phyloP scores from a whole-genome alignment of 768 basidiomycete species.

The Lentinula lateritia region DNA sequence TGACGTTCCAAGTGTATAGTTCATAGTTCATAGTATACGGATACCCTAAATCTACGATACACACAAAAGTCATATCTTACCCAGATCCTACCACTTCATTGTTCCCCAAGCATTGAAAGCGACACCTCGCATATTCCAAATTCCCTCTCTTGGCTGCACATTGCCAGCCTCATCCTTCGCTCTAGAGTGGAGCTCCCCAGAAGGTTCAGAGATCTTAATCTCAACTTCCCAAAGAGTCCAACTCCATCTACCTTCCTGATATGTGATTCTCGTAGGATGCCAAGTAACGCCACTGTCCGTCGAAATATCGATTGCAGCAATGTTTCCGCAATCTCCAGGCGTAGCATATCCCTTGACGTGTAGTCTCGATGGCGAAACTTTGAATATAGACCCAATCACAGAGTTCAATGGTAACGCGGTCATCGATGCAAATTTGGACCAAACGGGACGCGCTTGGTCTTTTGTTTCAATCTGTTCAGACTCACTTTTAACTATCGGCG shows the following conservation, averaged over 20 bases:
- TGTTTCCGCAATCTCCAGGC: constrained; percentile 36
- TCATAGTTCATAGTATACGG: background rate
- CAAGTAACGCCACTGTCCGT: constrained; percentile 48
- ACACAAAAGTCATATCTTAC: background rate
- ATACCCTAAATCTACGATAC: background rate
- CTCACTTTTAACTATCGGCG: constrained; percentile 6
- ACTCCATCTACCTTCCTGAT: constrained; percentile 63
- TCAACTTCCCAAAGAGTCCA: constrained; percentile 68
- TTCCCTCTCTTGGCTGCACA: constrained; percentile 40
- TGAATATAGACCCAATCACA: constrained; percentile 41
- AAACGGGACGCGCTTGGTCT: constrained; percentile 36
- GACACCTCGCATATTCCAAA: constrained; percentile 68
- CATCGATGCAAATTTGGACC: constrained; percentile 56
- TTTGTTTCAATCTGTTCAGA: constrained; percentile 36
- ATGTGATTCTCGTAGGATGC: constrained; percentile 44
- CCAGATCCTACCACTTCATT: background rate
- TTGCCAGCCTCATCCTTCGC: constrained; percentile 46
- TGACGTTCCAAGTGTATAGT: background rate
- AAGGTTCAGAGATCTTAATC: constrained; percentile 27
- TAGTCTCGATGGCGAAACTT: constrained; percentile 25
- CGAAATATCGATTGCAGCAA: constrained; percentile 45
- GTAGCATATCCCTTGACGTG: constrained; percentile 56
- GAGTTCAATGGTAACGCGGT: constrained; percentile 58
- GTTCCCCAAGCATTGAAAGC: constrained; percentile 48
- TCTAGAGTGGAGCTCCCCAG: constrained; percentile 40